These are phyloP conservation scores for Alternaria metachromatica DNA, from an alignment of 2,329 filamentous ascomycete species.

Conservation along the genomic window DNA sequence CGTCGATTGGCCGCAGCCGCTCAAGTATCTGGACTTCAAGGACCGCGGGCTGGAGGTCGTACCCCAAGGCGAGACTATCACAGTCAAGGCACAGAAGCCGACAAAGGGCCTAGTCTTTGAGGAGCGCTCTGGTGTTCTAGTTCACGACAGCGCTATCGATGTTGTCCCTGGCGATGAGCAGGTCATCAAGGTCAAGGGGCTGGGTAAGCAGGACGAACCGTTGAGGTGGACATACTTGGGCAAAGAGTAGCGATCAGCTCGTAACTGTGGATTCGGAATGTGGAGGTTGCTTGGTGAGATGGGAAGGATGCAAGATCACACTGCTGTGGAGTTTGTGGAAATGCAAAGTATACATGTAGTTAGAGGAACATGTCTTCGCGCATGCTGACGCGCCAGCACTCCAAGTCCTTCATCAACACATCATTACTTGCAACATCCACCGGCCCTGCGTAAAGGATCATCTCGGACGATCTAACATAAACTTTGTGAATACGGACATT, in stretches of 20 bases:
- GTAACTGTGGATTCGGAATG: slow-evolving; percentile 5
- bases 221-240: slow-evolving; percentile 57
- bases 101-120: slow-evolving; percentile 68
- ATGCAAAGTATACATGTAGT: neutral
- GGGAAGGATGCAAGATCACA: slow-evolving; percentile 2
- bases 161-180: slow-evolving; percentile 66
- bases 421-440: slow-evolving; percentile 10
- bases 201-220: slow-evolving; percentile 47
- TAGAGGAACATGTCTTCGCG: slow-evolving; percentile 4
- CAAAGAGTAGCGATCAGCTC: slow-evolving; percentile 31
- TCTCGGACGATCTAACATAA: neutral
- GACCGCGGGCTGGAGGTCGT: slow-evolving; percentile 57
- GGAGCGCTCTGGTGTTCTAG: slow-evolving; percentile 60
- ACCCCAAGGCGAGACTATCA: slow-evolving; percentile 50
- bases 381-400: slow-evolving; percentile 12
- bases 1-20: slow-evolving; percentile 66
- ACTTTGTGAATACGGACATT: slow-evolving; percentile 15
- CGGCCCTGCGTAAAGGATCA: neutral
- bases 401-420: slow-evolving; percentile 12
- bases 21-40: slow-evolving; percentile 64
- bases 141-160: slow-evolving; percentile 65
- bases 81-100: slow-evolving; percentile 58
- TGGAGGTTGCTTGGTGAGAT: slow-evolving; percentile 2
- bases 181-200: slow-evolving; percentile 52
- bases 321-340: neutral